Evolutionary conservation across 139 green algal species (phyloP).

Genomic region (Volvox africanus): DNA sequence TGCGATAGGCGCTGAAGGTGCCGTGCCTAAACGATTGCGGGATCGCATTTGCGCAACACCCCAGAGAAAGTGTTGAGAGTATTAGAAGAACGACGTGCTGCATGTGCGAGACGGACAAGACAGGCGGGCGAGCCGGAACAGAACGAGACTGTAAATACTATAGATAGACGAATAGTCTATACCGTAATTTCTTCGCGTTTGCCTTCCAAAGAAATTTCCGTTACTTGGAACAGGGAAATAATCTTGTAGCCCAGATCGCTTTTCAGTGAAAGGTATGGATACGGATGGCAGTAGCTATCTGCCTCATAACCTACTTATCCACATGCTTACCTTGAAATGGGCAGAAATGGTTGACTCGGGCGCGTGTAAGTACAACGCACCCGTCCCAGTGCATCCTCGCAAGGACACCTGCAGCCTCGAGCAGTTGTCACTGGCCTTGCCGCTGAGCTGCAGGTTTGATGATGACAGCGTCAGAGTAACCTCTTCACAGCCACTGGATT

Average conservation of each 20-base stretch:
- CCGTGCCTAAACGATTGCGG: neutral
- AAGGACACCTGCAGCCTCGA: slow-evolving; percentile 17
- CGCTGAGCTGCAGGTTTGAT: neutral
- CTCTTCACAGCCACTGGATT: slow-evolving; percentile 29
- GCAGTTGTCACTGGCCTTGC: slow-evolving; percentile 26
- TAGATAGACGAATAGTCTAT: neutral
- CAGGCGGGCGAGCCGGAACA: neutral
- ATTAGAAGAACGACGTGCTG: neutral
- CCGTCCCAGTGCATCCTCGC: neutral
- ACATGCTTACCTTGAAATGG: too few species aligned
- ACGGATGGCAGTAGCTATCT: too few species aligned
- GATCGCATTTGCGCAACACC: too few species aligned
- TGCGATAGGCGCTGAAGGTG: slow-evolving; percentile 15
- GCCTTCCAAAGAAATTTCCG: neutral
- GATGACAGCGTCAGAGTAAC: neutral
- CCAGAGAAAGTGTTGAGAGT: too few species aligned
- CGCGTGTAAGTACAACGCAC: neutral
- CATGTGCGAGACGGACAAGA: neutral
- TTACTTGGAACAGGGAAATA: too few species aligned
- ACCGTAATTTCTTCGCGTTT: neutral
- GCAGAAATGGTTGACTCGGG: neutral
- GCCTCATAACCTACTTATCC: too few species aligned
- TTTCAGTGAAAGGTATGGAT: too few species aligned
- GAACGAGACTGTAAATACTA: neutral
- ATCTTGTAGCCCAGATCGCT: too few species aligned